Conservation (phyloP, 2,329 filamentous ascomycete genomes). For the Dichotomopilus funicola region DNA sequence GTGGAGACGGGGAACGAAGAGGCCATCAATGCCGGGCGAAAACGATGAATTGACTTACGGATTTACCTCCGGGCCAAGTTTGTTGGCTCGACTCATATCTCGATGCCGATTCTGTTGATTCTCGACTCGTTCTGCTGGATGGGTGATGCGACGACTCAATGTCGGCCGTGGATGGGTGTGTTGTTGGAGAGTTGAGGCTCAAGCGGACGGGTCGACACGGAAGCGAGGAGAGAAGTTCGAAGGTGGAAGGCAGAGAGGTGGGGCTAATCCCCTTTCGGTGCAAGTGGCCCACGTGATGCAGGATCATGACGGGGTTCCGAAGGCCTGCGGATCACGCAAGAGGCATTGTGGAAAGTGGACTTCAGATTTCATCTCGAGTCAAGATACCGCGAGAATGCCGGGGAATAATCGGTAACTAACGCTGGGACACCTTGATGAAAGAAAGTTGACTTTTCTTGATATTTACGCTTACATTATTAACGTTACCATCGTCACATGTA, state of each 20-base stretch:
- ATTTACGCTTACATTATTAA: not conserved
- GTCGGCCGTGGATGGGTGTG: constrained; percentile 14
- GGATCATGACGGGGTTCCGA: not conserved
- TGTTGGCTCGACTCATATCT: constrained; percentile 94
- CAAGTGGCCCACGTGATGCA: constrained; percentile 23
- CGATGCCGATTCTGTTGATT: constrained; percentile 35
- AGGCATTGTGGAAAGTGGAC: too few relatives aligned
- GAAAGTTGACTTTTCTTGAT: not conserved
- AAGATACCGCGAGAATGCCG: not conserved
- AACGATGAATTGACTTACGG: constrained; percentile 53
- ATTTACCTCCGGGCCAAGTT: constrained; percentile 99
- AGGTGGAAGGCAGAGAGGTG: constrained; percentile 16
- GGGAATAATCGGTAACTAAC: too few relatives aligned
- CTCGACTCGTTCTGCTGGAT: constrained; percentile 24
- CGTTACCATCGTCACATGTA: not conserved
- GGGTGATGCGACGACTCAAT: constrained; percentile 12
- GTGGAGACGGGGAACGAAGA: constrained; percentile 20
- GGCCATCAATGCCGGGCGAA: constrained; percentile 1
- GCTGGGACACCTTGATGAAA: not conserved
- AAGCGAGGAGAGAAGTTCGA: constrained; percentile 25
- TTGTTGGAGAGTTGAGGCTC: constrained; percentile 19
- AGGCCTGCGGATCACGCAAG: not conserved
- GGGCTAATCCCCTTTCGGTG: constrained; percentile 11
- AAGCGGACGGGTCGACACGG: constrained; percentile 23
- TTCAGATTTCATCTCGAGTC: not conserved